phyloP scores from a whole-genome alignment of 345 rosid genomes.

The Bretschneidera sinensis region DNA sequence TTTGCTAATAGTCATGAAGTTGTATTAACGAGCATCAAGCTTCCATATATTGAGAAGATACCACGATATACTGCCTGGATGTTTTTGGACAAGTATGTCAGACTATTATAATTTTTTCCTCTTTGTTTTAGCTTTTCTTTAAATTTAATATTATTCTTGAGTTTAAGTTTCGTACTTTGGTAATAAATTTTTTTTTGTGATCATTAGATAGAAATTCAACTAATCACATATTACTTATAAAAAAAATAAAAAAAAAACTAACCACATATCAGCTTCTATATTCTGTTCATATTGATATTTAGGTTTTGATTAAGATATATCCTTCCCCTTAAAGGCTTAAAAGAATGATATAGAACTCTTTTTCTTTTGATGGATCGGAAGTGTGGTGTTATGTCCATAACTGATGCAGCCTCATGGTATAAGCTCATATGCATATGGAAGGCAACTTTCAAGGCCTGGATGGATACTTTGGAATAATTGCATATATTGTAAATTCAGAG shows the following conservation, averaged over 20 bases:
- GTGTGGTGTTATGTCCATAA: too few species aligned
- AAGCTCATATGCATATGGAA: too few species aligned
- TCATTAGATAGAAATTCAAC: slow-evolving; percentile 1
- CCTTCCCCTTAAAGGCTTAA: too few species aligned
- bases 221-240: too few species aligned
- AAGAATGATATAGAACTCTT: background rate
- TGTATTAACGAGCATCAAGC: slow-evolving; percentile 40
- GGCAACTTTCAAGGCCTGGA: too few species aligned
- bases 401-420: too few species aligned
- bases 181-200: slow-evolving; percentile 1
- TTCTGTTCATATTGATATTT: background rate
- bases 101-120: slow-evolving; percentile 1
- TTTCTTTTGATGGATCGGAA: too few species aligned
- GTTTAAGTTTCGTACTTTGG: background rate
- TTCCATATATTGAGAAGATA: slow-evolving; percentile 62
- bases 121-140: slow-evolving; percentile 6
- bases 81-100: slow-evolving; percentile 78
- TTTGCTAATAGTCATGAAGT: slow-evolving; percentile 57
- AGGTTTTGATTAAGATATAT: background rate
- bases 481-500: too few species aligned
- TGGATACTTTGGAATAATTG: too few species aligned
- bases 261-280: background rate
- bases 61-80: slow-evolving; percentile 97
- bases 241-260: too few species aligned
- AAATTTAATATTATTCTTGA: slow-evolving; percentile 9